Evolutionary conservation across 2,329 filamentous ascomycete species (phyloP), one percentile per base, ranked within the genome.

Genomic region (Pseudocercospora macadamiae): DNA sequence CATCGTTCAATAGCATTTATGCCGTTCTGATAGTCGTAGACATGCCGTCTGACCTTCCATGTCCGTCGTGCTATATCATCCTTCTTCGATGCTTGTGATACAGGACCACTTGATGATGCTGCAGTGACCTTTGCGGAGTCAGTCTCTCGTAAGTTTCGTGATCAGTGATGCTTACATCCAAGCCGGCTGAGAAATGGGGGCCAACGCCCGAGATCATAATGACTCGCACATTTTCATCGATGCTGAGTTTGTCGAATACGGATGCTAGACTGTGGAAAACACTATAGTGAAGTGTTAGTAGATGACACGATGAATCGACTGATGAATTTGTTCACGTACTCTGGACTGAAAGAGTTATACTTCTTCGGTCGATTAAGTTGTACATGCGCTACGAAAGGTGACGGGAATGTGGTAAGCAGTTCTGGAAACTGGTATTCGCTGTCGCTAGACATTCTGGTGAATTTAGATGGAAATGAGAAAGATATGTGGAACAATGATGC

Each of bases 301-400:
- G 6, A 32, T 1, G 5, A 18, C 18, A 9, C 21, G 12, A 12
- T 10, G 18, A 1, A 19, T 25, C 16, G 19, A 12, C 21, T 19
- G 4, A n/a, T 8, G n/a, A 5, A 6, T 26, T 9, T 2, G 14
- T 25, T 8, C 4, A 61, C 59, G 8, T 39, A 63, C 62, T 53
- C 62, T 3, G 60, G 52, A 66, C 86, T 83, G 74, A 96, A 97
- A 62, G 93, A 86, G 74, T 97, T 97, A 74, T 96, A 80, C 79
- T 96, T 96, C 66, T 85, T 77, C 1, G 92, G 86, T 1, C 92
- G 85, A 78, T 96, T 93, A 76, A 96, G 95, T 77, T 97, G 89
- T 59, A 97, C 89, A 73, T 96, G 91, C 19, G 88, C 90, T 44
- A 97, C 88, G 77, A 86, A 86, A 68, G 87, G 82, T 26, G 78